Evolutionary conservation across 176 grass and related monocot species (phyloP).

Genomic region (Bothriochloa decipiens): DNA sequence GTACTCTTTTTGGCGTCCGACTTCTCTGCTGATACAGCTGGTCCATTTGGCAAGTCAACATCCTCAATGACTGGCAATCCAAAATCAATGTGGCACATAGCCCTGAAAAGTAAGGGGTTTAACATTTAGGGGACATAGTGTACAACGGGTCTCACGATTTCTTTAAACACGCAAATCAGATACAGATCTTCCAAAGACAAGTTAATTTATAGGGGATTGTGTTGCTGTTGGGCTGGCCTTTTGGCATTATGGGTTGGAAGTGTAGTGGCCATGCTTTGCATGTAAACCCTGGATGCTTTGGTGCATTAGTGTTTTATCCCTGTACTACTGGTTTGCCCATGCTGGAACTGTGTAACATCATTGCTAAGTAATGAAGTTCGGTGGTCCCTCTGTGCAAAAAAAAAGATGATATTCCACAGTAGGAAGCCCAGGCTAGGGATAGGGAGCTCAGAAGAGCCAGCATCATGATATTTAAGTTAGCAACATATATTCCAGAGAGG

Average conservation of each 20-base stretch:
- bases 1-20: slow-evolving; percentile 29
- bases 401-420: not conserved
- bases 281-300: not conserved
- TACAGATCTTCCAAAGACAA: not conserved
- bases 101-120: slow-evolving; percentile 48
- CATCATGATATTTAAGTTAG: not conserved
- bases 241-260: not conserved
- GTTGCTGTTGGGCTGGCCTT: not conserved
- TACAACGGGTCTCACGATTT: not conserved
- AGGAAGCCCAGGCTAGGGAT: not conserved
- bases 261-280: not conserved
- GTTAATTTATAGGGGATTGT: not conserved
- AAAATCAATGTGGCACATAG: slow-evolving; percentile 96
- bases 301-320: not conserved
- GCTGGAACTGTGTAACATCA: not conserved
- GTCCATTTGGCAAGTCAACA: slow-evolving; percentile 39
- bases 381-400: not conserved
- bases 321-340: not conserved
- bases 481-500: slow-evolving; percentile 11
- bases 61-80: slow-evolving; percentile 67
- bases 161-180: not conserved
- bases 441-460: not conserved
- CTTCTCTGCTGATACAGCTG: slow-evolving; percentile 43
- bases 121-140: not conserved
- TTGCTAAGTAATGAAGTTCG: not conserved